A percentile compares a stretch with the other conserved stretches of the same genome.
Conservation (phyloP, 768 basidiomycete genomes). For the Gymnopilus dilepis region DNA sequence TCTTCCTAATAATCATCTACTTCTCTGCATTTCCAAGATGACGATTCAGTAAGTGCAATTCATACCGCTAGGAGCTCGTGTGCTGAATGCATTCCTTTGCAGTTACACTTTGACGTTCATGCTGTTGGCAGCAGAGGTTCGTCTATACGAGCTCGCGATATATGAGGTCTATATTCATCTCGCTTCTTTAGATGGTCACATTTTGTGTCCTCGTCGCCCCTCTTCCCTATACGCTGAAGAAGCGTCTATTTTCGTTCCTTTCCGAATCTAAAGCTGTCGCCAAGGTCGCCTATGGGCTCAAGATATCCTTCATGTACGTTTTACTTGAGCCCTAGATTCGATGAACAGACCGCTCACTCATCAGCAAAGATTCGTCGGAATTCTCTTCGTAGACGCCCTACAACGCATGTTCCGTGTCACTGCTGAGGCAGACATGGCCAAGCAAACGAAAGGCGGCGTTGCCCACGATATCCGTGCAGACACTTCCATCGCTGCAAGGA, state of each 20-base stretch:
- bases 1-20: not conserved
- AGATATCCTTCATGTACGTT: slow-evolving; percentile 90
- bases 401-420: slow-evolving; percentile 90
- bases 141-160: not conserved
- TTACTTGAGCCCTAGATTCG: slow-evolving; percentile 22
- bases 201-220: slow-evolving; percentile 87
- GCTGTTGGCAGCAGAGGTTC: slow-evolving; percentile 77
- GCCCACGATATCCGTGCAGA: slow-evolving; percentile 75
- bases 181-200: slow-evolving; percentile 66
- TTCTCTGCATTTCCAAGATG: slow-evolving; percentile 32
- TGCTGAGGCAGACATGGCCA: slow-evolving; percentile 73
- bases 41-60: slow-evolving; percentile 49
- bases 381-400: slow-evolving; percentile 90
- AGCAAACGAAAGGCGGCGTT: slow-evolving; percentile 52
- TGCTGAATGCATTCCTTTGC: slow-evolving; percentile 15
- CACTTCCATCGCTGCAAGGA: slow-evolving; percentile 88
- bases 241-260: slow-evolving; percentile 74
- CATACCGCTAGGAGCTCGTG: slow-evolving; percentile 26
- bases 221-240: slow-evolving; percentile 77
- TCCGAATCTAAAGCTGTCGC: slow-evolving; percentile 73
- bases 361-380: slow-evolving; percentile 70
- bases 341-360: not conserved
- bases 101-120: slow-evolving; percentile 84
- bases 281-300: slow-evolving; percentile 88
- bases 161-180: not conserved